Base-by-base conservation (phyloP, 768 basidiomycete species). In the Mycena capillaripes region DNA sequence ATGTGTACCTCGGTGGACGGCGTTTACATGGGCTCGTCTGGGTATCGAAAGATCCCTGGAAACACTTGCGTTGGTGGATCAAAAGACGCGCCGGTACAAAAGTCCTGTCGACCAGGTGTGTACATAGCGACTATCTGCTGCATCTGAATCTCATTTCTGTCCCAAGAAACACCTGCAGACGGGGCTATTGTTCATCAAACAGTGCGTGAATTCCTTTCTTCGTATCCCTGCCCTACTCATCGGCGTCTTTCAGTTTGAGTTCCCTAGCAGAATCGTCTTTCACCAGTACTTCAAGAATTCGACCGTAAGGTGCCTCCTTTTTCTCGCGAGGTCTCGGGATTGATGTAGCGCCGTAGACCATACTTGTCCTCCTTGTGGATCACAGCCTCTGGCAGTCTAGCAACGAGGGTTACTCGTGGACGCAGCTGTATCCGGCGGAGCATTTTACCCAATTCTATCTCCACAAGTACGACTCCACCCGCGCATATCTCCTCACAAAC, bases 371-470 rank as follows among this genome's bases (percentile, higher is more conserved):
- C 7, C 87, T 98, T 2, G 78, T 79, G 0, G 96, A 98, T 77
- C 82, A 90, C 70, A 87, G 89, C 0, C 86, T 98, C 60, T 98
- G 96, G 96, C 97, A 98, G 83, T 97, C 96, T 1, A 90, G 89
- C 76, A 98, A 96, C 79, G 97, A 99, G 81, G 97, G 97, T 1
- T 96, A 95, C 82, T 91, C 91, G 0, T 99, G 97, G 97, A 86
- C 87, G 57, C 91, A 90, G 71, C 85, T 92, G 12, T 83, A 80
- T 77, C 86, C 89, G 0, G 86, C 84, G 1, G 86, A 92, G 68
- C 88, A 86, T 19, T 94, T 98, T 85, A 83, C 97, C 36, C 90
- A 88, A 0, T 93, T 98, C 81, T 93, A 93, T 76, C 93, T 97
- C 84, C 97, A 99, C 85, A 82, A 87, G 29, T 94, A 93, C 83